A percentile compares a stretch with the other conserved stretches of the same genome.
Conservation (phyloP, 306 rosid species). For the Cicer chorassanicum region DNA sequence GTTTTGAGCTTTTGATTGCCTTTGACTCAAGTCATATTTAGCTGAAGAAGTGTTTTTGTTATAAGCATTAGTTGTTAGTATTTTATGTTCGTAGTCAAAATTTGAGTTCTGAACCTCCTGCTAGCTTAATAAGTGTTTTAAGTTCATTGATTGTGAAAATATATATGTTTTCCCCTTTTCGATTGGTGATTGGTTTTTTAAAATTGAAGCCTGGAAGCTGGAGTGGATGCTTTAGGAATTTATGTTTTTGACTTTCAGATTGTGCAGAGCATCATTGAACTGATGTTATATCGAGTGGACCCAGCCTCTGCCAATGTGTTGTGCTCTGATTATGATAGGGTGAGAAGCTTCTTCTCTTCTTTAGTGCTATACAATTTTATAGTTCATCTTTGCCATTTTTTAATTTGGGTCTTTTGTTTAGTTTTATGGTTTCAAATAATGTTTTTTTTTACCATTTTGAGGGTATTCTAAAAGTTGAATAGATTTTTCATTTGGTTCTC, state of each 20-base stretch:
- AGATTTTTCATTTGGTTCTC: slow-evolving; percentile 7
- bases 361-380: background rate
- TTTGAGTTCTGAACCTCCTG: background rate
- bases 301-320: slow-evolving; percentile 56
- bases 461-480: slow-evolving; percentile 3
- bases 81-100: background rate
- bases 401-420: background rate
- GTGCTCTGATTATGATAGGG: slow-evolving; percentile 61
- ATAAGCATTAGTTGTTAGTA: too few relatives aligned
- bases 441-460: background rate
- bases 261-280: slow-evolving; percentile 59
- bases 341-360: slow-evolving; percentile 32
- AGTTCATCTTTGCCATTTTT: background rate
- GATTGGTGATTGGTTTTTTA: slow-evolving; percentile 3
- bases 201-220: background rate
- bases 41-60: too few relatives aligned
- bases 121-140: background rate
- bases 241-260: slow-evolving; percentile 55
- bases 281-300: slow-evolving; percentile 34
- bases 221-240: background rate
- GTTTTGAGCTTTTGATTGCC: too few relatives aligned
- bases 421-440: background rate
- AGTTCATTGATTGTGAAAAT: background rate
- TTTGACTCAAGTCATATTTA: too few relatives aligned
- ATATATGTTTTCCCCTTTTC: background rate